Base-by-base conservation (phyloP, 1,284 basidiomycete genomes). In the Pseudozyma flocculosa region DNA sequence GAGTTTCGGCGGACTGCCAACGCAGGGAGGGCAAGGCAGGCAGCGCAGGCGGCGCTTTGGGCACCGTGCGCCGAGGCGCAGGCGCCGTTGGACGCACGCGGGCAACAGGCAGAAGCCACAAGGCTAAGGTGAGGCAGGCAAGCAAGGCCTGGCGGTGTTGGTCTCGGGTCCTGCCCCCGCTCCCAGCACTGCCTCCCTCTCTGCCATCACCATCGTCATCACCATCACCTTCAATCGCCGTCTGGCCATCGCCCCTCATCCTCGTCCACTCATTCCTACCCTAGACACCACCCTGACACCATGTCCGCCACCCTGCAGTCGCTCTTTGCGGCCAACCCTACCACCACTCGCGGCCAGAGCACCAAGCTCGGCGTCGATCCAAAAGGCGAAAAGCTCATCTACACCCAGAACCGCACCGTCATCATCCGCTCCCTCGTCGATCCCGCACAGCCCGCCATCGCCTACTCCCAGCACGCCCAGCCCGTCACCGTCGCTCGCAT, bases 401-500 rank as follows among this genome's bases (percentile, higher is more conserved):
- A 96, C 75, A 84, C 87, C 2, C 92, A 90, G 74, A 91, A 90
- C 39, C 86, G 88, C 76, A 86, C 86, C 22, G 87, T 95, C 44
- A 86, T 68, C 42, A 39, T 69, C 39, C 63, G 59, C 13, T 60
- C 57, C 81, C 17, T 79, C 82, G 23, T 83, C 85, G 23, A 82
- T 81, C 23, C 61, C 14, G 50, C 50, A 46, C 53, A 49, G 30
- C 51, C 63, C 7, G 70, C 75, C 1, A 34, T 70, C 13, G 82
- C 85, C 19, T 90, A 91, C 73, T 82, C 85, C 50, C 88, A 90
- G 43, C 93, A 96, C 80, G 83, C 87, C 2, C 87, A 92, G 62
- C 87, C 87, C 43, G 85, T 89, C 5, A 93, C 89, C 1, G 90
- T 94, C 14, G 93, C 92, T 7, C 86, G 90, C 34, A 86, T 96